Evolutionary conservation across 306 rosid species (phyloP), one percentile per base, ranked within the genome.

Genomic region (Styphnolobium japonicum): DNA sequence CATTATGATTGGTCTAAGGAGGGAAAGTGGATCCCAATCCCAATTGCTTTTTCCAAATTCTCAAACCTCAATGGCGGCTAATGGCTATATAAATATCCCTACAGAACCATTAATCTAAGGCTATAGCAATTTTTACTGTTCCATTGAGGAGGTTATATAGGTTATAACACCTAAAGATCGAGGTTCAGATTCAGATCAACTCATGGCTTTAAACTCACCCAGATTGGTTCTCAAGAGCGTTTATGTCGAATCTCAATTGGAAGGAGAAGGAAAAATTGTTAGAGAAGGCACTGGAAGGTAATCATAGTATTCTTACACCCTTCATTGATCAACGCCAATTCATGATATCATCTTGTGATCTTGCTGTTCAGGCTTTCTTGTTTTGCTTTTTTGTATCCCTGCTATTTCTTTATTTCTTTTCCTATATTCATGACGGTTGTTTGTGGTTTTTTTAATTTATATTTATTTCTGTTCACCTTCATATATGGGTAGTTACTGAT

Each of bases 201-300:
- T 76, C 62, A 55, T 83, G 9, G 36, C 76, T 27, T 84, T 82
- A 23, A 23, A 46, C 80, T 6, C 60, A 9, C 89, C 90, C 12
- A 89, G 90, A 85, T 78, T 85, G 81, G 91, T 86, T 34, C 64
- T 70, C 75, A 90, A 90, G 85, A 90, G 83, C 77, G 73, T 90
- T 58, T 67, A 63, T 11, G 88, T 89, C 78, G 81, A 77, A 63
- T 64, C 62, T 55, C 94, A 86, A 19, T 60, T 45, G 16, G 89
- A 88, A 46, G 89, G 88, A 1, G 85, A 83, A 53, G 92, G 92
- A 29, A 87, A 87, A 43, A 52, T 83, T 63, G 88, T 83, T 42
- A 87, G 89, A 56, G 78, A 90, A 80, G 87, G 81, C 90, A 86
- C 86, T 71, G 88, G 87, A 64, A 86, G 89, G 94, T 90, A 18